Conservation (phyloP, 2,329 filamentous ascomycete species). For the Alternaria solani region DNA sequence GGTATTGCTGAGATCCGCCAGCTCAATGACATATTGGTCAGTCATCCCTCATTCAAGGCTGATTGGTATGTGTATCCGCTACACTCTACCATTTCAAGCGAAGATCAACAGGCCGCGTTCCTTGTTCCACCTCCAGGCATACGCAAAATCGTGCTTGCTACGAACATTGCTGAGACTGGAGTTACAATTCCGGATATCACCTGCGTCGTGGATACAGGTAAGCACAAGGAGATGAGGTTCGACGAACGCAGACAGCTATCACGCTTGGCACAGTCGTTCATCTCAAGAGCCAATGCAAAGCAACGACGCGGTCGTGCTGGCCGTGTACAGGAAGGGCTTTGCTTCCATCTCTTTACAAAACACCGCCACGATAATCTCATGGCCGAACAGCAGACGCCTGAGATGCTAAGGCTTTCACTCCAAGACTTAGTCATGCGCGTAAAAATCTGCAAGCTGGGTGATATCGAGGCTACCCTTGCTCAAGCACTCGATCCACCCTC, state of each 20-base stretch:
- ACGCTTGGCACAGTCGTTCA: constrained; percentile 90
- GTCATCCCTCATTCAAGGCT: constrained; percentile 76
- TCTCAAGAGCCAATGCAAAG: constrained; percentile 93
- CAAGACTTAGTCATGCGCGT: constrained; percentile 95
- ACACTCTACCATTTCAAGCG: constrained; percentile 93
- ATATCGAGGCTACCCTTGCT: constrained; percentile 87
- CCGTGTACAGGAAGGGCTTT: constrained; percentile 92
- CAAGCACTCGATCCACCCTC: constrained; percentile 91
- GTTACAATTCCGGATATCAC: constrained; percentile 99
- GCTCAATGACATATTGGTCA: constrained; percentile 83
- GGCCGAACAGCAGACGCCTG: constrained; percentile 91
- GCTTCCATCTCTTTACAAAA: constrained; percentile 95
- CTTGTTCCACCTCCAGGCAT: constrained; percentile 80
- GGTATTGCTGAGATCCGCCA: constrained; percentile 92
- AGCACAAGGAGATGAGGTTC: constrained; percentile 96
- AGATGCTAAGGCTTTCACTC: constrained; percentile 91
- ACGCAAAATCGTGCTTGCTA: constrained; percentile 94
- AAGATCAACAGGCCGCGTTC: constrained; percentile 96
- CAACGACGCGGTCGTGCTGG: constrained; percentile 93
- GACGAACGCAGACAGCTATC: constrained; percentile 93
- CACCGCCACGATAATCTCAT: constrained; percentile 84
- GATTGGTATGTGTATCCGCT: constrained; percentile 89
- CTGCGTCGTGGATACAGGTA: constrained; percentile 94
- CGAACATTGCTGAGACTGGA: constrained; percentile 97
- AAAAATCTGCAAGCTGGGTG: constrained; percentile 95